These are phyloP conservation scores for Chlamydomonas incerta DNA, from an alignment of 139 green algal genomes.

Conservation along the genomic window DNA sequence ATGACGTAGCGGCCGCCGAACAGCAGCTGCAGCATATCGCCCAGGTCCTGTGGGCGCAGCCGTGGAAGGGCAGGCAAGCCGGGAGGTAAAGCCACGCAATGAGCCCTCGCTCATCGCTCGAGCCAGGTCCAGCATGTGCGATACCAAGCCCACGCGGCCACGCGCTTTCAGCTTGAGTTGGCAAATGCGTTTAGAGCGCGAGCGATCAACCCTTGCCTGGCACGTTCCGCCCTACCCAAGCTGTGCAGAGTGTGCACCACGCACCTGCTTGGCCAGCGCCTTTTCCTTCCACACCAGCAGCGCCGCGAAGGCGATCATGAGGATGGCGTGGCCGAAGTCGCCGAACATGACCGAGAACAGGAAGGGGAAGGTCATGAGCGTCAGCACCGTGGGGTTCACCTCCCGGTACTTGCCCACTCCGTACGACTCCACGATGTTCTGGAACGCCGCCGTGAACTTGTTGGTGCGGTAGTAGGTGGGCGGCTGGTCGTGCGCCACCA, in stretches of 20 bases:
- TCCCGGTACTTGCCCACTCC: conserved; percentile 95
- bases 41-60: conserved; percentile 6
- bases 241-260: no score
- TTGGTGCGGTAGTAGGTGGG: conserved; percentile 96
- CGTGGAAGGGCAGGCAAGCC: no score
- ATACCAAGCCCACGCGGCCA: no score
- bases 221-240: no score
- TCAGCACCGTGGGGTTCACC: conserved; percentile 95
- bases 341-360: conserved; percentile 99
- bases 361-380: conserved; percentile 99
- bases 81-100: no score
- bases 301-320: conserved; percentile 87
- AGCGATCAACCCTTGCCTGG: no score
- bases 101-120: no score
- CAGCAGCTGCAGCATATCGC: conserved; percentile 42
- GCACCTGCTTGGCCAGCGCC: conserved; percentile 65
- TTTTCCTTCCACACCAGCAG: conserved; percentile 91
- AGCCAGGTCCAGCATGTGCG: no score
- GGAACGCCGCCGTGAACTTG: conserved; percentile 93
- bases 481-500: conserved; percentile 83
- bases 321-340: conserved; percentile 93
- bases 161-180: no score
- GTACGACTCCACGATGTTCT: conserved; percentile 97
- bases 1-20: conserved; percentile 86
- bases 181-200: no score